Conservation (phyloP, 192 early-diverging fungal genomes). For the Coemansia sp. region DNA sequence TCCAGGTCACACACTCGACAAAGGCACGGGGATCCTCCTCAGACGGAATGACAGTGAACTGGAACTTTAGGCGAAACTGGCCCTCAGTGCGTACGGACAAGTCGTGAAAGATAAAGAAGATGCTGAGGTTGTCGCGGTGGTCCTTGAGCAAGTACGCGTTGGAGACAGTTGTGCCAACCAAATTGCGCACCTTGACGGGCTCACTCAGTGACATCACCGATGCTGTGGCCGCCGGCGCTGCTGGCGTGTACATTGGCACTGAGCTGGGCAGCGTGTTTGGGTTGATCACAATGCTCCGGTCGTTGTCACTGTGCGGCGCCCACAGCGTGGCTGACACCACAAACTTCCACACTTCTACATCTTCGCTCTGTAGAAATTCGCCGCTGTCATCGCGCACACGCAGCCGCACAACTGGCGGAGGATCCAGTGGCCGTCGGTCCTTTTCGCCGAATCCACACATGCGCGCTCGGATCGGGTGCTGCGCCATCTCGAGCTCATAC, state of each 20-base stretch:
- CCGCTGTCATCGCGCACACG: conserved; percentile 58
- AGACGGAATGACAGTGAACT: conserved; percentile 63
- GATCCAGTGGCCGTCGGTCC: conserved; percentile 68
- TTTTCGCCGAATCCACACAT: conserved; percentile 82
- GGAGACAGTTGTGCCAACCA: conserved; percentile 70
- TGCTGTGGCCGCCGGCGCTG: conserved; percentile 16
- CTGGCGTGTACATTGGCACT: conserved; percentile 39
- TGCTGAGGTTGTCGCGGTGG: conserved; percentile 62
- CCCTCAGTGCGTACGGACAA: conserved; percentile 76
- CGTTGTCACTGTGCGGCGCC: conserved; percentile 37
- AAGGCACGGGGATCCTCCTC: conserved; percentile 55
- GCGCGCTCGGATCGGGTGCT: conserved; percentile 70
- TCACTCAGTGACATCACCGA: conserved; percentile 50
- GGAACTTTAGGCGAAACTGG: conserved; percentile 66
- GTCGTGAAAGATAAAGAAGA: conserved; percentile 82
- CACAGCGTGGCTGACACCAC: conserved; percentile 51
- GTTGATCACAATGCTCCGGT: conserved; percentile 53
- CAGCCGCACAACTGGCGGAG: conserved; percentile 67
- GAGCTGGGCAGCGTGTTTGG: conserved; percentile 47
- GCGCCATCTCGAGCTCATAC: conserved; percentile 64
- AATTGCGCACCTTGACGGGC: conserved; percentile 60
- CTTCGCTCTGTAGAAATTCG: conserved; percentile 56
- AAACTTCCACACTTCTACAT: conserved; percentile 53
- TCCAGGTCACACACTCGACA: conserved; percentile 47
- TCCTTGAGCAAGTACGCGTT: conserved; percentile 69